A percentile compares a stretch with the other conserved stretches of the same genome.
These are phyloP conservation scores for Paraphoma chrysanthemicola DNA, from an alignment of 2,329 filamentous ascomycete species.

Conservation along the genomic window DNA sequence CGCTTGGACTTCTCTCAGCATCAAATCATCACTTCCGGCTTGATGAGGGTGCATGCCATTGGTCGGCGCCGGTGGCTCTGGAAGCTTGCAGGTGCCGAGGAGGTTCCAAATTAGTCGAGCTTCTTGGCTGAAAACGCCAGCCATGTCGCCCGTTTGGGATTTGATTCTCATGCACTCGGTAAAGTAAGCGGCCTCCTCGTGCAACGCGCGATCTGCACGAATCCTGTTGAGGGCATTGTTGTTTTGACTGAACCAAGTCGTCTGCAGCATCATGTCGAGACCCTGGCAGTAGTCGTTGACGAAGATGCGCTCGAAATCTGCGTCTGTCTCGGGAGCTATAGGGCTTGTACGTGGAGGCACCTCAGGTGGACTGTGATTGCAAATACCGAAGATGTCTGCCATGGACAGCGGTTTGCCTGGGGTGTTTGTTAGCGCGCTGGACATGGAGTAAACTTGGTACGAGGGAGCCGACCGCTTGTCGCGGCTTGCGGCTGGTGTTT, in stretches of 20 bases:
- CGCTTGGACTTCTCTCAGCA: constrained; percentile 67
- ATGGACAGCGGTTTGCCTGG: constrained; percentile 46
- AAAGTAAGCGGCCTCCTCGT: constrained; percentile 45
- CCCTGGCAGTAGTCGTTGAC: constrained; percentile 44
- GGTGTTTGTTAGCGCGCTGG: background rate
- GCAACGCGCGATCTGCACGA: constrained; percentile 54
- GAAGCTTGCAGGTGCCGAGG: constrained; percentile 60
- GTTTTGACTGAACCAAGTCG: constrained; percentile 75
- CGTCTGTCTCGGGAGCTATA: constrained; percentile 37
- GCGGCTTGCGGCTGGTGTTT: background rate
- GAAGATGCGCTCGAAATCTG: constrained; percentile 43
- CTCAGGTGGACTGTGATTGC: constrained; percentile 44
- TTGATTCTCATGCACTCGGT: constrained; percentile 41
- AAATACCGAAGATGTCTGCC: constrained; percentile 43
- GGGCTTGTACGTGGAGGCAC: constrained; percentile 38
- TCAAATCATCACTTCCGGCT: constrained; percentile 62
- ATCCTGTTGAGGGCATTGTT: constrained; percentile 58
- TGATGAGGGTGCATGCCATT: constrained; percentile 51
- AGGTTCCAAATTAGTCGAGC: constrained; percentile 67
- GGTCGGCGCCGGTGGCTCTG: constrained; percentile 24
- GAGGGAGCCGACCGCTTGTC: background rate
- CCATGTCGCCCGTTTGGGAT: constrained; percentile 36
- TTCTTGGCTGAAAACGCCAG: constrained; percentile 60
- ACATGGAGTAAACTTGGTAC: no score
- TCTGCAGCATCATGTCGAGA: constrained; percentile 62